These are phyloP conservation scores for Cryptococcus jaspeensis DNA, from an alignment of 1,284 basidiomycete species.

Conservation along the genomic window DNA sequence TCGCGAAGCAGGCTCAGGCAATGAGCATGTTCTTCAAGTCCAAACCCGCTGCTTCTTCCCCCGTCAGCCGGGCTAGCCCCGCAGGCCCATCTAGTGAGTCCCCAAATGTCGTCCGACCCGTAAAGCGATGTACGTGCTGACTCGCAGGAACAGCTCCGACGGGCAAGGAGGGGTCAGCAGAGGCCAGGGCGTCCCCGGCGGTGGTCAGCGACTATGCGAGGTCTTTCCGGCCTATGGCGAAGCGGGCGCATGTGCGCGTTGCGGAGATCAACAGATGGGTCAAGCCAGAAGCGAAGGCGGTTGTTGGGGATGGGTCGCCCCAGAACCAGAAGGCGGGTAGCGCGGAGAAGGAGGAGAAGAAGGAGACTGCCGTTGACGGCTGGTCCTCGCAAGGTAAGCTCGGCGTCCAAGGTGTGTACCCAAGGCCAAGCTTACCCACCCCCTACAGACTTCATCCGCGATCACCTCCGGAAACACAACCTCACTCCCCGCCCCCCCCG, in stretches of 20 bases:
- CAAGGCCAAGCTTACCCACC: neutral
- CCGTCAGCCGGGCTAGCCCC: slow-evolving; percentile 11
- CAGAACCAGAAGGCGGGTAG: neutral
- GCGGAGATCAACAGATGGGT: slow-evolving; percentile 16
- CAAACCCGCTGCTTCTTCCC: slow-evolving; percentile 12
- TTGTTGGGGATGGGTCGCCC: neutral
- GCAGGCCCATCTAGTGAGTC: slow-evolving; percentile 25
- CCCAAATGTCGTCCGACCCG: neutral
- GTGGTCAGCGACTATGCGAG: slow-evolving; percentile 13
- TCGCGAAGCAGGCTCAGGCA: slow-evolving; percentile 35
- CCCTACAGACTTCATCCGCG: slow-evolving; percentile 27
- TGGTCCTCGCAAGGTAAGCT: slow-evolving; percentile 8
- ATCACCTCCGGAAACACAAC: slow-evolving; percentile 29
- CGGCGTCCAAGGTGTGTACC: too few relatives aligned
- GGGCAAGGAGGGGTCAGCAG: slow-evolving; percentile 1
- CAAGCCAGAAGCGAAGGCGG: neutral
- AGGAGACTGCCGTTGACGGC: slow-evolving; percentile 2
- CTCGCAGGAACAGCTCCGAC: slow-evolving; percentile 2
- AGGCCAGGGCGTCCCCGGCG: too few relatives aligned
- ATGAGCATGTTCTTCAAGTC: slow-evolving; percentile 40
- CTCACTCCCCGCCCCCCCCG: neutral
- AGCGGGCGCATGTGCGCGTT: slow-evolving; percentile 11
- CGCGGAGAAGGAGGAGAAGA: neutral
- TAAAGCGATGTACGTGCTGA: neutral
- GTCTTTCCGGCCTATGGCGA: slow-evolving; percentile 11